Evolutionary conservation across 768 basidiomycete species (phyloP), one percentile per base, ranked within the genome.

Genomic region (Hygrocybe punicea): DNA sequence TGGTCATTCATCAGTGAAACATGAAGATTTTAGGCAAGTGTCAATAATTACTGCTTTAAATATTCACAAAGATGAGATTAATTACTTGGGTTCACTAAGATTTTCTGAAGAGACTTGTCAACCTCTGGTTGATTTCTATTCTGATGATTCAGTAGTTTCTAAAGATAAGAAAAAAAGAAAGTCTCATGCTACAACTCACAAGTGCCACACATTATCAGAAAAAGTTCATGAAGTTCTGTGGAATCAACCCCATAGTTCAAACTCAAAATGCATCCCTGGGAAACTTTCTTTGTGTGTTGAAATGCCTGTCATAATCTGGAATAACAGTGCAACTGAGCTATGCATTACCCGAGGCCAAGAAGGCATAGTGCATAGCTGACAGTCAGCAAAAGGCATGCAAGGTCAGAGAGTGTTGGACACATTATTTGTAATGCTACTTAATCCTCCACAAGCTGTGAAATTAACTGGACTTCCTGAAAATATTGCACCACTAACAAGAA

Each of bases 41-140:
- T 67, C 75, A 8, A 62, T 75, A 4, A 76, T 77, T 40, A 72
- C 73, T 19, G 56, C 64, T 73, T 75, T 29, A 29, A 29, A 29
- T 29, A 29, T 29, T 29, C 29, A 29, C 29, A 29, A 29, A 29
- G 29, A 29, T 61, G 48, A 58, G 19, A 64, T 75, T 0, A 76
- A 76, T 65, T 44, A 64, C 7, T 9, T 69, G 1, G 71, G 71
- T 3, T 23, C 39, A n/a, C 21, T 25, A 1, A 42, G 65, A 35
- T 76, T 73, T 71, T 72, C 73, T 6, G 14, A 45, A 4, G 72
- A 74, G 11, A 63, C 56, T 9, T 29, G 51, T 11, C 67, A 69
- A 53, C 16, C 39, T 3, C 44, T 74, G 1, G 36, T 35, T 5
- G 49, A 63, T 71, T 72, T 46, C 67, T 58, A 53, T 68, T 75